These are phyloP conservation scores for Ceraceosorus guamensis DNA, from an alignment of 1,284 basidiomycete species.

Conservation along the genomic window DNA sequence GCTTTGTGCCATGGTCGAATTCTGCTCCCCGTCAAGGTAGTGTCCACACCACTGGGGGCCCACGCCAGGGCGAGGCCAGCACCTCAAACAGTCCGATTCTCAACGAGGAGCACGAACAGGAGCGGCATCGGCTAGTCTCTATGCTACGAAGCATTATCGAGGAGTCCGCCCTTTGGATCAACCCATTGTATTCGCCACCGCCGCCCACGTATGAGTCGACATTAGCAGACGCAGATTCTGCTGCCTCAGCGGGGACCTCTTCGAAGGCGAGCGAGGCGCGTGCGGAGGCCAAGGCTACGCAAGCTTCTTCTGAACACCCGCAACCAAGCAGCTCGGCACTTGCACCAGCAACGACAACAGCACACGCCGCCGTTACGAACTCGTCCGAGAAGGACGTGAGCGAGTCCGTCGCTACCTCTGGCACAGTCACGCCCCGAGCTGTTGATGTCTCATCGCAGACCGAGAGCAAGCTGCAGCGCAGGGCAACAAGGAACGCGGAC, in stretches of 20 bases:
- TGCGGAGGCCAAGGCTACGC: slow-evolving; percentile 2
- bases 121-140: slow-evolving; percentile 18
- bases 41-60: slow-evolving; percentile 1
- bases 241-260: too few relatives aligned
- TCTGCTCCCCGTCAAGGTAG: too few relatives aligned
- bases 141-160: slow-evolving; percentile 36
- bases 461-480: slow-evolving; percentile 1
- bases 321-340: too few relatives aligned
- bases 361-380: slow-evolving; percentile 2
- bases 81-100: not conserved
- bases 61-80: slow-evolving; percentile 18
- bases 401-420: slow-evolving; percentile 8
- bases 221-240: not conserved
- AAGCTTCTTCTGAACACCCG: not conserved
- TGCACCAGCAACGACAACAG: too few relatives aligned
- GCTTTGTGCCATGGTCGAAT: too few relatives aligned
- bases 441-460: too few relatives aligned
- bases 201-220: slow-evolving; percentile 31
- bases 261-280: not conserved
- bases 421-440: slow-evolving; percentile 1
- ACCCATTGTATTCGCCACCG: slow-evolving; percentile 24
- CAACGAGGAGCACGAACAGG: slow-evolving; percentile 5
- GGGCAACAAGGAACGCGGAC: slow-evolving; percentile 8
- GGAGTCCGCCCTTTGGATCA: slow-evolving; percentile 29
- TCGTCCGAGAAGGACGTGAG: slow-evolving; percentile 12